Percentiles rank a stretch among this genome's conserved stretches.
Evolutionary conservation across 352 stramenopile genomes (phyloP).

Genomic region (Phytophthora pistaciae): DNA sequence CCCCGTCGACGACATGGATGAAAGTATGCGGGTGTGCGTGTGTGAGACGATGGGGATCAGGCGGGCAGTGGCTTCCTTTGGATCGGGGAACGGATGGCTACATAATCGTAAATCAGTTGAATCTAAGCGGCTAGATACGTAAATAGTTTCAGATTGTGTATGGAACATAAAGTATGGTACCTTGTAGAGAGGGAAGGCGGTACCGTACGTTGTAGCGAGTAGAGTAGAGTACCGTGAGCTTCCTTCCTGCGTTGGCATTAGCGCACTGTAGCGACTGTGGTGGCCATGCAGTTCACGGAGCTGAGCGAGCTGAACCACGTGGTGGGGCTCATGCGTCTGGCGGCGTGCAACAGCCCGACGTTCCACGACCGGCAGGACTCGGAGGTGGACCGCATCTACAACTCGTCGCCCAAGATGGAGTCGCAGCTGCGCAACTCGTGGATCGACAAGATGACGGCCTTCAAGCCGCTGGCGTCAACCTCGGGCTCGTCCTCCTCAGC

Average conservation of each 20-base stretch:
- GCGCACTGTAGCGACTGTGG: background rate
- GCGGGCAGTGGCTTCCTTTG: too few species aligned
- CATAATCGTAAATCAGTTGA: background rate
- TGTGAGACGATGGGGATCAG: conserved; percentile 9
- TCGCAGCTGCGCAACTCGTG: conserved; percentile 88
- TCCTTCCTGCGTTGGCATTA: background rate
- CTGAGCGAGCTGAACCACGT: conserved; percentile 88
- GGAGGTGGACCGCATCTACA: conserved; percentile 91
- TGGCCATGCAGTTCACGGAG: conserved; percentile 89
- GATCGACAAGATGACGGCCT: conserved; percentile 89
- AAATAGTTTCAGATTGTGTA: background rate
- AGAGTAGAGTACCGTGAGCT: background rate
- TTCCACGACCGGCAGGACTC: conserved; percentile 92
- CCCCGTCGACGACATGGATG: conserved; percentile 26
- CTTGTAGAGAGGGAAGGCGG: conserved; percentile 8
- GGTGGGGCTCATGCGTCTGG: conserved; percentile 83
- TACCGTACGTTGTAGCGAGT: background rate
- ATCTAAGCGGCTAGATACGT: conserved; percentile 22
- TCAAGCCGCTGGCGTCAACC: conserved; percentile 57
- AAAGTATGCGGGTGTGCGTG: background rate
- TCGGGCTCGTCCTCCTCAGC: conserved; percentile 8
- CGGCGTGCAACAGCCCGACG: conserved; percentile 85
- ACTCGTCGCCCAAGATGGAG: conserved; percentile 91
- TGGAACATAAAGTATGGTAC: background rate
- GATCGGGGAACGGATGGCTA: too few species aligned